Percentiles rank a stretch among this genome's conserved stretches.
Conservation (phyloP, 352 stramenopile genomes). For the Pythium sp. region DNA sequence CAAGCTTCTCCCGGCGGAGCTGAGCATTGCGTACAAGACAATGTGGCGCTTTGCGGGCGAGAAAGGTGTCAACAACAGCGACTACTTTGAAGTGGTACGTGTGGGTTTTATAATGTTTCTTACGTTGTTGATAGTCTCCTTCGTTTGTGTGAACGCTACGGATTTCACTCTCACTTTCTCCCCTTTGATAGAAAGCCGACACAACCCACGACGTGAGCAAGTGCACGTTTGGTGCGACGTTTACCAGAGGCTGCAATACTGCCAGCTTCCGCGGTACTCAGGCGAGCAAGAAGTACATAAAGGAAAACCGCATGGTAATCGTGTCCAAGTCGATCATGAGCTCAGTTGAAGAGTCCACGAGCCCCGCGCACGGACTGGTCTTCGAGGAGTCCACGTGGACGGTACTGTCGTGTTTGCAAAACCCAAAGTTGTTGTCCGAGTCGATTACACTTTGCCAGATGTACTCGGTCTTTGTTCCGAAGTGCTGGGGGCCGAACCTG, state of each 20-base stretch:
- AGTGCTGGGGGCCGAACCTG: neutral
- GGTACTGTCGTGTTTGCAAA: neutral
- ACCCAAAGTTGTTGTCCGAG: neutral
- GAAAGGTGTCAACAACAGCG: neutral
- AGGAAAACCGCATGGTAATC: neutral
- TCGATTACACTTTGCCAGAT: neutral
- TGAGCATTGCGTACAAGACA: neutral
- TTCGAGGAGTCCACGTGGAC: constrained; percentile 1
- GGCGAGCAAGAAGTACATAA: neutral
- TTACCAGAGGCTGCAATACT: neutral
- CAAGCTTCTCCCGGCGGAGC: neutral
- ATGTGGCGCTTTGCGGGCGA: constrained; percentile 1
- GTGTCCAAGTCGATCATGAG: constrained; percentile 4
- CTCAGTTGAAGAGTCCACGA: neutral
- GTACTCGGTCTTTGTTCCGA: neutral
- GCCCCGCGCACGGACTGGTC: neutral
- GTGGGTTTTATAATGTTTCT: too few species aligned
- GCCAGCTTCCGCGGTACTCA: neutral
- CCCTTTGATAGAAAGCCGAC: neutral
- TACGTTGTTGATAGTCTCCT: neutral
- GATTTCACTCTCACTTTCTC: neutral
- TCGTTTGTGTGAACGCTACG: neutral
- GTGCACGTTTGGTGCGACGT: neutral
- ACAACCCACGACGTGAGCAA: constrained; percentile 1
- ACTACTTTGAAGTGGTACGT: constrained; percentile 2